Evolutionary conservation across 352 stramenopile genomes (phyloP).

Genomic region (Globisporangium alternatum): DNA sequence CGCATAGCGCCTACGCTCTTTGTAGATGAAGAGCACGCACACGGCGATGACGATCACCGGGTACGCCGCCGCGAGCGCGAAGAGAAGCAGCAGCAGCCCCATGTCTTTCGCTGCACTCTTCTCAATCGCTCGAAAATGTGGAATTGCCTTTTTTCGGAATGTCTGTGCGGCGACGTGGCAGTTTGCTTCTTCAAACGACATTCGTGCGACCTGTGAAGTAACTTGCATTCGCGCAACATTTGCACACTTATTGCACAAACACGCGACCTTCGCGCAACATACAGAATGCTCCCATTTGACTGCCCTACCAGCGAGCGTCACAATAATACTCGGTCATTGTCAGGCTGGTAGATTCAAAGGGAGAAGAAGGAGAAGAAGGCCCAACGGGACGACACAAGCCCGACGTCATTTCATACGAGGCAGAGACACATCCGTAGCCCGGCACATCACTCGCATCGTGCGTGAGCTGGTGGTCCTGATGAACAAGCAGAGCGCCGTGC

Average conservation of each 20-base stretch:
- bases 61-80: conserved; percentile 20
- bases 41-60: conserved; percentile 22
- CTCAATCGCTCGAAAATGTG: conserved; percentile 2
- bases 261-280: conserved; percentile 13
- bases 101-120: conserved; percentile 1
- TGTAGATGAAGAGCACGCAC: conserved; percentile 31
- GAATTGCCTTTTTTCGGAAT: background rate
- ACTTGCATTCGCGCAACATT: no score
- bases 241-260: no score
- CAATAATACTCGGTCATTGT: background rate
- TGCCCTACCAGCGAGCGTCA: background rate
- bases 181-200: background rate
- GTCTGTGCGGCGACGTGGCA: background rate
- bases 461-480: background rate
- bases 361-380: background rate
- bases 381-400: background rate
- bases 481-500: background rate
- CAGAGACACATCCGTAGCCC: no score
- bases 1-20: conserved; percentile 39
- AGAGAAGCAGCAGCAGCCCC: conserved; percentile 24
- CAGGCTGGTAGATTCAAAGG: background rate
- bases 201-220: background rate
- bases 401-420: background rate
- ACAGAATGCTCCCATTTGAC: background rate
- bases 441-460: background rate